Evolutionary conservation across 306 rosid genomes (phyloP).

Genomic region (Cicer arietinum): DNA sequence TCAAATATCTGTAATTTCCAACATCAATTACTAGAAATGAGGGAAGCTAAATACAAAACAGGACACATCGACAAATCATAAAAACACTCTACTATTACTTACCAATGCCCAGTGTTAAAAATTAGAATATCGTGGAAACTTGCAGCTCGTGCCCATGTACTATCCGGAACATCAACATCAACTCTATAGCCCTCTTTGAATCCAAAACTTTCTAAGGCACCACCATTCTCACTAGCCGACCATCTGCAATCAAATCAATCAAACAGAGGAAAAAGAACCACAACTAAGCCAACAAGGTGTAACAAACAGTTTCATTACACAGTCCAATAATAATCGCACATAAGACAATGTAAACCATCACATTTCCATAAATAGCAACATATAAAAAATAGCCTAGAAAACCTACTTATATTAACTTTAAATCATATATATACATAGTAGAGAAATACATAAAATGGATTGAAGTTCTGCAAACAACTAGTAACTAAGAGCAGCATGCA

Average conservation of each 20-base stretch:
- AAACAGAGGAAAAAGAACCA: slow-evolving; percentile 40
- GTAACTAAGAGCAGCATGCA: slow-evolving; percentile 25
- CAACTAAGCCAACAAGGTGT: slow-evolving; percentile 1
- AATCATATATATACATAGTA: not conserved
- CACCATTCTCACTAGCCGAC: slow-evolving; percentile 70
- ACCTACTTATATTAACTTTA: not conserved
- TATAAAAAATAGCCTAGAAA: not conserved
- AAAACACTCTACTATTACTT: slow-evolving; percentile 42
- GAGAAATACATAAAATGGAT: slow-evolving; percentile 4
- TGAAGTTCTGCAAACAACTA: not conserved
- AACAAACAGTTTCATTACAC: slow-evolving; percentile 4
- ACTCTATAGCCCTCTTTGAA: slow-evolving; percentile 87
- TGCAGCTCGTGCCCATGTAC: slow-evolving; percentile 83
- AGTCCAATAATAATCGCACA: slow-evolving; percentile 11
- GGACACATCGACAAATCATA: slow-evolving; percentile 7
- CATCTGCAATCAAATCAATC: slow-evolving; percentile 60
- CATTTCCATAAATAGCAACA: slow-evolving; percentile 21
- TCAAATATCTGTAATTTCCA: slow-evolving; percentile 25
- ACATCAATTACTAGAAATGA: slow-evolving; percentile 28
- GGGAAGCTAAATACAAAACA: slow-evolving; percentile 26
- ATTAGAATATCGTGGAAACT: slow-evolving; percentile 80
- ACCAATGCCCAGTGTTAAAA: slow-evolving; percentile 97
- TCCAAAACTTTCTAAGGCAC: slow-evolving; percentile 77
- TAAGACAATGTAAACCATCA: slow-evolving; percentile 20
- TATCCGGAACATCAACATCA: slow-evolving; percentile 84